Conservation (phyloP, 352 stramenopile genomes). For the Pythium coloratum region DNA sequence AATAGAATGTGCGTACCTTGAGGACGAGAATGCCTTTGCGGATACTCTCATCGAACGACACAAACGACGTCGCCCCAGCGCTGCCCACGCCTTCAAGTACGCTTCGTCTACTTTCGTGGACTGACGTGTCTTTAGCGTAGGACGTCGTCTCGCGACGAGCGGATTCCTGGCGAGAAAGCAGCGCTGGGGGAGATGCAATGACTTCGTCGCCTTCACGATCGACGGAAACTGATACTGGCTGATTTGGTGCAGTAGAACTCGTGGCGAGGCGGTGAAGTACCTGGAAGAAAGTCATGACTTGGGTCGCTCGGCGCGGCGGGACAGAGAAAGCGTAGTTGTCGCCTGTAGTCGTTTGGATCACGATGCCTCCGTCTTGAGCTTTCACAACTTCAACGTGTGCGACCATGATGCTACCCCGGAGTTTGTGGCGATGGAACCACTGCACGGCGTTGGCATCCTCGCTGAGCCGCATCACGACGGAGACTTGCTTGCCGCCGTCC, state of each 20-base stretch:
- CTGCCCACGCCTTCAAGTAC: not conserved
- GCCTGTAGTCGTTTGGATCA: slow-evolving; percentile 16
- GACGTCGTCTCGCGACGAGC: not conserved
- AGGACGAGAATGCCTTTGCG: slow-evolving; percentile 18
- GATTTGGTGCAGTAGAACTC: not conserved
- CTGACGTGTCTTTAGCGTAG: not conserved
- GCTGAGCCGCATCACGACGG: slow-evolving; percentile 17
- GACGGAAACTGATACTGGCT: not conserved
- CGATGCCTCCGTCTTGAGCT: slow-evolving; percentile 12
- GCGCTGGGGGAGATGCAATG: not conserved
- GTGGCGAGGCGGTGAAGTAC: slow-evolving; percentile 18
- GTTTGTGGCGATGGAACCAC: slow-evolving; percentile 16
- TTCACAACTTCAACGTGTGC: slow-evolving; percentile 15
- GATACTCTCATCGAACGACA: slow-evolving; percentile 20
- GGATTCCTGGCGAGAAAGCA: slow-evolving; percentile 6
- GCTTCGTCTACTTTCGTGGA: not conserved
- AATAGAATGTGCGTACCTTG: slow-evolving; percentile 11
- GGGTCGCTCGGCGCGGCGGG: not conserved
- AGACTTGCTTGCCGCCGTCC: slow-evolving; percentile 3
- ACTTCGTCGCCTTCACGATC: not conserved
- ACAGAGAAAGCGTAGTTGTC: slow-evolving; percentile 13
- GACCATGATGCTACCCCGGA: slow-evolving; percentile 6
- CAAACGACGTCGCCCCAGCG: not conserved
- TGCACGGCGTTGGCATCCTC: slow-evolving; percentile 7
- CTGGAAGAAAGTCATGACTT: slow-evolving; percentile 25